Base-by-base conservation (phyloP, 2,329 filamentous ascomycete genomes). In the Xylaria sp. region DNA sequence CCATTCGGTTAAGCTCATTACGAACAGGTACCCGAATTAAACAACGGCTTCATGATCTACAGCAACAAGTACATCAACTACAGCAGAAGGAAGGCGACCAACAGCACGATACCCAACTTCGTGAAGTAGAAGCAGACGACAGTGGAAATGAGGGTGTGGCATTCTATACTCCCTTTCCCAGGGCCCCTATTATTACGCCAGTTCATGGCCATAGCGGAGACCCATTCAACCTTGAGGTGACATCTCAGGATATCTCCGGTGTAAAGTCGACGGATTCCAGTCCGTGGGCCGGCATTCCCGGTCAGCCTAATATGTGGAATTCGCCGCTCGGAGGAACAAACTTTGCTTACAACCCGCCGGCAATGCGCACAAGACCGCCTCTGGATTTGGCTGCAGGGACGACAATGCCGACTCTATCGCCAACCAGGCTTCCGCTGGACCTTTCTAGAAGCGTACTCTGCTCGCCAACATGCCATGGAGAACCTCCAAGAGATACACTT, bases 1-100 rank as follows among this genome's bases (percentile, higher is more conserved):
- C 2, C 13, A n/a, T 47, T 29, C 27, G 1, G 22, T 38, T 15
- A 53, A 61, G 63, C 63, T 61, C 13, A 66, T 25, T n/a, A 44
- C 27, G 13, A 5, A 45, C 11, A 66, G 63, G 63, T n/a, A 66
- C 57, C 33, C 58, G 63, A 11, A 66, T 66, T 3, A 66, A 66
- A 22, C 63, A 66, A 38, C 58, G 63, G 0, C 63, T 66, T 39
- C 63, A 57, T n/a, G 63, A 66, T 39, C n/a, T 66, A 25, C 63
- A 66, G 22, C 63, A 66, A 39, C 57, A 66, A 53, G 63, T 66
- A 9, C 51, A 66, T 1, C 61, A 54, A 2, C 33, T 66, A 17
- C 63, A 61, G 10, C 51, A 66, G 22, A 66, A 61, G 10, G 63
- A 57, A 47, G 63, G 51, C 47, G 63, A 61, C n/a, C 51, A 57